Base-by-base conservation (phyloP, 306 rosid species). In the Biancaea sappan region DNA sequence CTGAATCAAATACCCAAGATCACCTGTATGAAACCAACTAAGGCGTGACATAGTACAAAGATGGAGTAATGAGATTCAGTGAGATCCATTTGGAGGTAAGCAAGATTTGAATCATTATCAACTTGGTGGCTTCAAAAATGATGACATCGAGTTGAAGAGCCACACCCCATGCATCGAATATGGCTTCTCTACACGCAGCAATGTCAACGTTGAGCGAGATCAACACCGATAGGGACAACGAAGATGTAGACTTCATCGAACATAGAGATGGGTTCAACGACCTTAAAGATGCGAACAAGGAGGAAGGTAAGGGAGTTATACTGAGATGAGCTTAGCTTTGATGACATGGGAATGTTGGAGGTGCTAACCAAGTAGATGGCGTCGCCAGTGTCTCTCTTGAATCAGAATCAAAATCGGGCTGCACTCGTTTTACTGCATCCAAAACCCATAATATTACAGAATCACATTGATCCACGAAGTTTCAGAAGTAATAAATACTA, bases 221-320 rank as follows among this genome's bases (percentile, higher is more conserved):
- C 66, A 89, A 85, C 89, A 24, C 91, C 91, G 65, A 87, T 87
- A 37, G 91, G 91, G 10, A 87, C 83, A 16, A 87, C 91, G 24
- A 87, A 82, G 64, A 87, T 35, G 53, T 82, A 87, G 19, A 85
- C 79, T 5, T 87, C 89, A 4, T 86, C 66, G 11, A 86, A 71
- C 91, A 87, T 87, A 12, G 91, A 77, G 6, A 87, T 86, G 2
- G 89, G 91, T n/a, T 87, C 91, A 32, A 87, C 91, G 62, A 87
- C 43, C 37, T 71, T 79, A 62, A 85, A 46, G 74, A 87, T 81
- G 4, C 89, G 85, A 58, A 87, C 78, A 57, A 87, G 80, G 52
- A 85, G 11, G 77, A 85, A 78, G 53, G 91, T 89, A 52, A 87
- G 78, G 80, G 86, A 53, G 37, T n/a, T n/a, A n/a, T n/a, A n/a